These are phyloP conservation scores for Schwanniomyces pseudopolymorphus DNA, from an alignment of 805 yeast genomes.

Conservation along the genomic window DNA sequence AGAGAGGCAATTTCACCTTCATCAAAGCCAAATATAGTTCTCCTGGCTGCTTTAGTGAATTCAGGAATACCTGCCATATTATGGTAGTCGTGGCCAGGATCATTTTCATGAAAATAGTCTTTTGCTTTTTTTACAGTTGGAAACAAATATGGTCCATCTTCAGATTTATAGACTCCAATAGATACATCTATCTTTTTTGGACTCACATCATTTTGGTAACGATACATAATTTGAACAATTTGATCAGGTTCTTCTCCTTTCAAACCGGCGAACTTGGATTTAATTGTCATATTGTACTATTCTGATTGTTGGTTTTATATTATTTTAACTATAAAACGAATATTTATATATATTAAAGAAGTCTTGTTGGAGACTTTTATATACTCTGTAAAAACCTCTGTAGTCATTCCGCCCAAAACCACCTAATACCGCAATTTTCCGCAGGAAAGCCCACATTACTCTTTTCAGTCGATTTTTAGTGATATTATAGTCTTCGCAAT, in stretches of 20 bases:
- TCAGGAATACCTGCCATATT: slow-evolving; percentile 41
- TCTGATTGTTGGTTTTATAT: no score
- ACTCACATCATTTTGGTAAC: slow-evolving; percentile 22
- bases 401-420: background rate
- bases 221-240: slow-evolving; percentile 20
- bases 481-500: background rate
- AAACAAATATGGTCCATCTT: slow-evolving; percentile 36
- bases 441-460: background rate
- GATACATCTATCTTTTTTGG: slow-evolving; percentile 41
- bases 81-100: slow-evolving; percentile 47
- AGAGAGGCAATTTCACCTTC: slow-evolving; percentile 31
- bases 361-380: no score
- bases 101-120: slow-evolving; percentile 25
- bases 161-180: slow-evolving; percentile 47
- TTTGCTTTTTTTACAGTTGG: slow-evolving; percentile 41
- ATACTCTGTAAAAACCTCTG: no score
- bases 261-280: slow-evolving; percentile 16
- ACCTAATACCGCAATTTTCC: background rate
- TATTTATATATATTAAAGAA: no score
- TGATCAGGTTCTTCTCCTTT: slow-evolving; percentile 26
- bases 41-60: slow-evolving; percentile 32
- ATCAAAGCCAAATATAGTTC: slow-evolving; percentile 33
- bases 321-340: no score
- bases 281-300: slow-evolving; percentile 14
- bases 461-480: background rate